phyloP scores from a whole-genome alignment of 345 rosid species.

The Melaleuca alternifolia region DNA sequence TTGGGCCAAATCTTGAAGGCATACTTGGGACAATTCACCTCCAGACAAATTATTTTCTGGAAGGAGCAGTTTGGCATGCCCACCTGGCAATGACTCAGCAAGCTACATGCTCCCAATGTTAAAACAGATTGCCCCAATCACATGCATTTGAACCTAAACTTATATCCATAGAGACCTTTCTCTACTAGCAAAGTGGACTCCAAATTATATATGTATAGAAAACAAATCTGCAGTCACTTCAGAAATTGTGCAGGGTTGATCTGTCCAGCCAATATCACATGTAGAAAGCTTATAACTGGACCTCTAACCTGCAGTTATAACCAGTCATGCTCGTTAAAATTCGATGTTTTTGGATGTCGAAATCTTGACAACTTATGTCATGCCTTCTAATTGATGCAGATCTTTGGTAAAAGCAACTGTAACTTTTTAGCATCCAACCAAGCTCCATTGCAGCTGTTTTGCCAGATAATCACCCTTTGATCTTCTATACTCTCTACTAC shows the following conservation, averaged over 20 bases:
- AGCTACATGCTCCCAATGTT: neutral
- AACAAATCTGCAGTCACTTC: neutral
- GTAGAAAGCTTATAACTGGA: neutral
- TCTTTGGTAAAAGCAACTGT: neutral
- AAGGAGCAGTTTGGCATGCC: neutral
- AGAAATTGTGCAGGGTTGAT: neutral
- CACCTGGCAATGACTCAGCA: neutral
- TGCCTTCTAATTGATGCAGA: neutral
- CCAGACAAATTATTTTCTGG: neutral
- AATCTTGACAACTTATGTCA: neutral
- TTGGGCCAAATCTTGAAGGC: neutral
- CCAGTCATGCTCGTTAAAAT: neutral
- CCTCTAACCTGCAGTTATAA: neutral
- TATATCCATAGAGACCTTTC: neutral
- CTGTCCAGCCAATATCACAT: neutral
- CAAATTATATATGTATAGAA: neutral
- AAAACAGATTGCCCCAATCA: neutral
- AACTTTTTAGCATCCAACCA: neutral
- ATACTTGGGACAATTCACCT: neutral
- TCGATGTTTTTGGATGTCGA: neutral
- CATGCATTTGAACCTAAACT: neutral
- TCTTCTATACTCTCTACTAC: neutral
- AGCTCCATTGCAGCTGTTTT: neutral
- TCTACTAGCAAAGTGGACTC: neutral
- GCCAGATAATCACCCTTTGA: neutral